Conservation (phyloP, 352 stramenopile species). For the Pythium myriotylum region DNA sequence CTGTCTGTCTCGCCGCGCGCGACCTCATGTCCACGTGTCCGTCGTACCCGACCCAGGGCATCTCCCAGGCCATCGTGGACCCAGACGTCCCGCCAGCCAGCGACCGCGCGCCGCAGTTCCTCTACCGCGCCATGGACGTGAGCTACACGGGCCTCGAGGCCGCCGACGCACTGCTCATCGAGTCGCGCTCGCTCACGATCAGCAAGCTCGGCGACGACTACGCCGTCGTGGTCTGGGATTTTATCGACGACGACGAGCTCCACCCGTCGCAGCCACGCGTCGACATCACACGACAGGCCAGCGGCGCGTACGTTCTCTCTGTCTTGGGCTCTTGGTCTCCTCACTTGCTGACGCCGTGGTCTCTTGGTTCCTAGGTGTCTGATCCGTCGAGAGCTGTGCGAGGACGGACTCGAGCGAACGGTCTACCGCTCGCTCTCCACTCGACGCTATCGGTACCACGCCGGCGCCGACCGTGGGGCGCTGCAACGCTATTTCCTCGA, state of each 20-base stretch:
- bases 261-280: constrained; percentile 18
- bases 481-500: constrained; percentile 11
- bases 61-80: constrained; percentile 20
- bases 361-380: constrained; percentile 11
- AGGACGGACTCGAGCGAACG: constrained; percentile 7
- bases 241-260: constrained; percentile 34
- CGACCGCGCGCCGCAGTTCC: not conserved
- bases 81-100: constrained; percentile 2
- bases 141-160: constrained; percentile 9
- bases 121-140: constrained; percentile 17
- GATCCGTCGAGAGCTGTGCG: constrained; percentile 12
- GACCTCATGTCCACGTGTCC: constrained; percentile 32
- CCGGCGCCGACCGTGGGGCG: not conserved
- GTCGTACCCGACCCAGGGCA: constrained; percentile 26
- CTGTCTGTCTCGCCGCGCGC: constrained; percentile 28
- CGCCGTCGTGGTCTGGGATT: constrained; percentile 35
- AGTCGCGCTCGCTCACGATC: constrained; percentile 28
- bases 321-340: too few relatives aligned
- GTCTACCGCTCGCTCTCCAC: constrained; percentile 15
- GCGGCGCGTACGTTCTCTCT: constrained; percentile 13
- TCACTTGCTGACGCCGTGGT: too few relatives aligned
- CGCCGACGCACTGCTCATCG: constrained; percentile 25
- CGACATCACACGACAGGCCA: constrained; percentile 26
- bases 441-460: constrained; percentile 17
- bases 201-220: constrained; percentile 31